A percentile compares a stretch with the other conserved stretches of the same genome.
phyloP scores from a whole-genome alignment of 73 alveolate species.

The Stentor coeruleus region DNA sequence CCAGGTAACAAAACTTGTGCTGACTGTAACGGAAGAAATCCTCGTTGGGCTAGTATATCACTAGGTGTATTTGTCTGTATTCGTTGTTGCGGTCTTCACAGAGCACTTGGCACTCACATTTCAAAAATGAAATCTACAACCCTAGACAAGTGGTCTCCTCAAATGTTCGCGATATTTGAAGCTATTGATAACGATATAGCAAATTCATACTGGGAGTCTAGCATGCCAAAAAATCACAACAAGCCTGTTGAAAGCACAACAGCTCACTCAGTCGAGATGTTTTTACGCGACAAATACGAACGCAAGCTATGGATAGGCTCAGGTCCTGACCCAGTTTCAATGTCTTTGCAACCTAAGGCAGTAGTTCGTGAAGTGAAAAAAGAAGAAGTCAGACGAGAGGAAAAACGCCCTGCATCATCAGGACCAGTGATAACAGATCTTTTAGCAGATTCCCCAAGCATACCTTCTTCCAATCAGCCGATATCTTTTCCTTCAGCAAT shows the following conservation, averaged over 20 bases:
- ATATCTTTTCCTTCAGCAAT: too few species aligned
- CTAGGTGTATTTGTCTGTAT: slow-evolving; percentile 79
- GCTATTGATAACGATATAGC: slow-evolving; percentile 68
- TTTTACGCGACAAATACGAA: slow-evolving; percentile 54
- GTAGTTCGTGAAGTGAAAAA: neutral
- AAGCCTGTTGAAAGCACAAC: slow-evolving; percentile 33
- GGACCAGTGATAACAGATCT: neutral
- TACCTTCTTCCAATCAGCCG: too few species aligned
- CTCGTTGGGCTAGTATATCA: slow-evolving; percentile 78
- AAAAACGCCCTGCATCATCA: neutral
- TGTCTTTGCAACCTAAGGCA: neutral
- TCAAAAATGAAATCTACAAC: slow-evolving; percentile 74
- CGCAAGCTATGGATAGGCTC: slow-evolving; percentile 23
- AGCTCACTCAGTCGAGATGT: slow-evolving; percentile 35
- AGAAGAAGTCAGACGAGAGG: neutral
- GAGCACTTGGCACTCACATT: slow-evolving; percentile 69
- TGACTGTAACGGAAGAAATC: slow-evolving; percentile 66
- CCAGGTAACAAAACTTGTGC: slow-evolving; percentile 75
- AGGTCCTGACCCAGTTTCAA: neutral
- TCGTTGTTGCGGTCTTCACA: slow-evolving; percentile 77
- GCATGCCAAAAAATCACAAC: slow-evolving; percentile 33
- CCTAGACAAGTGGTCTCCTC: slow-evolving; percentile 72
- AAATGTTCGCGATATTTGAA: slow-evolving; percentile 60
- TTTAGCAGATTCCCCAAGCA: neutral
- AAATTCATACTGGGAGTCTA: slow-evolving; percentile 74